Percentiles rank a stretch among this genome's conserved stretches.
Evolutionary conservation across 1,284 basidiomycete species (phyloP).

Genomic region (Tylopilus orsonianus): DNA sequence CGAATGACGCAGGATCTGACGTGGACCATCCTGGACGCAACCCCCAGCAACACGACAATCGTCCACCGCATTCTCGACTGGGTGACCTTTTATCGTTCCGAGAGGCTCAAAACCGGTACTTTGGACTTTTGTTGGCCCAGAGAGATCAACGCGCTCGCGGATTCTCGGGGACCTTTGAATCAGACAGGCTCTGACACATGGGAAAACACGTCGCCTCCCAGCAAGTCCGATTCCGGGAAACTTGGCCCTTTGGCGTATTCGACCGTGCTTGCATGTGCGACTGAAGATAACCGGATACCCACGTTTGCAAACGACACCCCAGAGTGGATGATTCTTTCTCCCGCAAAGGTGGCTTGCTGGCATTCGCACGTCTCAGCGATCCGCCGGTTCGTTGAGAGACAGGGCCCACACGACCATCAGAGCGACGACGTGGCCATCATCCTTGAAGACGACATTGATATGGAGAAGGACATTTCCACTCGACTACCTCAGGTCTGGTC

Average conservation of each 20-base stretch:
- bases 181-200: slow-evolving; percentile 38
- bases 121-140: slow-evolving; percentile 49
- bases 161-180: slow-evolving; percentile 29
- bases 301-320: slow-evolving; percentile 41
- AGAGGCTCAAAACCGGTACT: slow-evolving; percentile 2
- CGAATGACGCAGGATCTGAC: slow-evolving; percentile 33
- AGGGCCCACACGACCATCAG: slow-evolving; percentile 1
- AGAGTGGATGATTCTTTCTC: slow-evolving; percentile 51
- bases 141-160: slow-evolving; percentile 37
- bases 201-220: slow-evolving; percentile 12
- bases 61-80: slow-evolving; percentile 43
- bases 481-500: slow-evolving; percentile 55
- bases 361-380: slow-evolving; percentile 67
- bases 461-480: slow-evolving; percentile 63
- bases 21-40: slow-evolving; percentile 58
- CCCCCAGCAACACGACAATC: slow-evolving; percentile 36
- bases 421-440: slow-evolving; percentile 47
- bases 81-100: slow-evolving; percentile 39
- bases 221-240: neutral
- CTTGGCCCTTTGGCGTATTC: neutral
- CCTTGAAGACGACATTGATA: slow-evolving; percentile 79
- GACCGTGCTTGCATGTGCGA: slow-evolving; percentile 50
- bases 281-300: slow-evolving; percentile 42
- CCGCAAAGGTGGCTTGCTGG: slow-evolving; percentile 70
- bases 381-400: slow-evolving; percentile 39